Base-by-base conservation (phyloP, 257 asterid genomes). In the Lycium ferocissimum region DNA sequence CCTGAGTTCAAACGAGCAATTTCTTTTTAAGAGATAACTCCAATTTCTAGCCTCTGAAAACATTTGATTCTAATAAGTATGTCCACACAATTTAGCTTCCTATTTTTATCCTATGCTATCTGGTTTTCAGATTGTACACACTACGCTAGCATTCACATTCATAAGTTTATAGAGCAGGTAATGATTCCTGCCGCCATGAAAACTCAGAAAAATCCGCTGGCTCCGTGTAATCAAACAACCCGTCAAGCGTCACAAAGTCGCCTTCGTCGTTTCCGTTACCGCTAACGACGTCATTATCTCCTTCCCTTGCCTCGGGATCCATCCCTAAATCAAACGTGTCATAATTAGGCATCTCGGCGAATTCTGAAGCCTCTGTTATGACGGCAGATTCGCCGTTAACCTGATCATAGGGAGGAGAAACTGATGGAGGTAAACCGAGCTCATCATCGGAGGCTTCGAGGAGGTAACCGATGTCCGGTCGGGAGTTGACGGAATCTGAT, bases 381-480 rank as follows among this genome's bases (percentile, higher is more conserved):
- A 69, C 20, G 13, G 3, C 10, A 22, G 85, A 38, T 57, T 69
- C 81, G 22, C 17, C n/a, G 63, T 59, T 38, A 22, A 40, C 22
- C 6, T n/a, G 79, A 5, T 83, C 84, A 14, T 83, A 69, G 9
- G 82, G 26, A 8, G 80, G 49, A 33, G 87, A 37, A 3, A 13
- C 61, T 1, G 87, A 70, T 1, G 93, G 91, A 0, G 93, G 93
- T 15, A 90, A 87, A 49, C 93, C 93, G n/a, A 90, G 89, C 78
- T 90, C 93, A 63, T 90, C 90, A 66, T 90, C 92, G 2, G 93
- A 89, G 8, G 93, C 93, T 13, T 67, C 93, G 40, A 90, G 87
- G 20, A 90, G 91, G 76, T 82, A 90, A 2, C 92, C 92, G 1
- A 90, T 89, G 15, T 89, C 91, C 85, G 91, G 87, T 22, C 82